Percentiles rank a stretch among this genome's conserved stretches.
phyloP scores from a whole-genome alignment of 257 asterid species.

The Solanum habrochaites region DNA sequence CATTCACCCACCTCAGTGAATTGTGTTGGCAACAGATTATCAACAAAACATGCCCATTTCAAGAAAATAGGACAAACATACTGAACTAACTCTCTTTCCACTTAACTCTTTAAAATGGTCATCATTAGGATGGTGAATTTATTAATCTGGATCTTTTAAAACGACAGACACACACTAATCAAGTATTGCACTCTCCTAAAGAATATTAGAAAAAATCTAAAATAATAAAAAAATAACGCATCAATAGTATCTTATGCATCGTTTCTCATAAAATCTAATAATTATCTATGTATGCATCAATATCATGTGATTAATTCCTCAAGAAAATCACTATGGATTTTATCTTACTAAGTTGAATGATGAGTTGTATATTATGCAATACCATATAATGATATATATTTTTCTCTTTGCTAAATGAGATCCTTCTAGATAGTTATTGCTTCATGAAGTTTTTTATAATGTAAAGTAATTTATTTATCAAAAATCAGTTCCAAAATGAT shows the following conservation, averaged over 20 bases:
- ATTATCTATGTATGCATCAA: conserved; percentile 23
- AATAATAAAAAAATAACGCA: background rate
- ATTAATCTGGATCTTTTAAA: conserved; percentile 8
- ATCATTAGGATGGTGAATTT: background rate
- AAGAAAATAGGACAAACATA: conserved; percentile 3
- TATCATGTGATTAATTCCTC: conserved; percentile 9
- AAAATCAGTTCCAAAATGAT: background rate
- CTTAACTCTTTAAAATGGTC: background rate
- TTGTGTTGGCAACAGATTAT: conserved; percentile 56
- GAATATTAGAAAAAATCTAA: conserved; percentile 28
- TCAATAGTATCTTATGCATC: conserved; percentile 27
- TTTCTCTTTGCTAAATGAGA: too few species aligned
- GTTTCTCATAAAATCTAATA: conserved; percentile 14
- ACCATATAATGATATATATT: too few species aligned
- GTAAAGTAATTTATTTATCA: background rate
- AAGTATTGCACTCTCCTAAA: conserved; percentile 9
- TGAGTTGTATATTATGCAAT: background rate
- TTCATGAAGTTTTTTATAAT: too few species aligned
- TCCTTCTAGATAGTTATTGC: too few species aligned
- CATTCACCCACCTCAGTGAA: conserved; percentile 32
- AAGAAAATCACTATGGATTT: conserved; percentile 6
- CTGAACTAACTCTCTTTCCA: background rate
- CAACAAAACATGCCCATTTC: conserved; percentile 49
- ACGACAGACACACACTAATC: conserved; percentile 4
- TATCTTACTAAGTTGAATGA: conserved; percentile 9